These are phyloP conservation scores for Suillus tomentosus DNA, from an alignment of 768 basidiomycete species.

Conservation along the genomic window DNA sequence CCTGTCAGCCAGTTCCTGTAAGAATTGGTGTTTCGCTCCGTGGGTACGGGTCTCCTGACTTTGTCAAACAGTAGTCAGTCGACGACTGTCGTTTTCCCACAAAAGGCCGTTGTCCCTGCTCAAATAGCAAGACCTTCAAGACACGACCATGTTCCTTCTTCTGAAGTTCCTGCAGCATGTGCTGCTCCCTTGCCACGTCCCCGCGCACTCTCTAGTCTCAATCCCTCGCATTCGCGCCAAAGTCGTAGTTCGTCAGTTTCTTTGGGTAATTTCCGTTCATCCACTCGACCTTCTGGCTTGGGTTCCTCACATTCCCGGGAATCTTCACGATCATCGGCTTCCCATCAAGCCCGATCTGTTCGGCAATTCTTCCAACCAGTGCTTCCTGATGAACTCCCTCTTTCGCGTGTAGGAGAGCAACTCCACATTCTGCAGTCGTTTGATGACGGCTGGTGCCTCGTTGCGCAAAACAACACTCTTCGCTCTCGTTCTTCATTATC, in stretches of 20 bases:
- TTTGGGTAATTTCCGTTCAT: conserved; percentile 44
- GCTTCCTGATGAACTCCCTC: conserved; percentile 71
- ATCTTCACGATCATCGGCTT: conserved; percentile 24
- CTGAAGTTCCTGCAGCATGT: conserved; percentile 30
- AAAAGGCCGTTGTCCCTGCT: conserved; percentile 40
- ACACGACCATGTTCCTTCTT: conserved; percentile 45
- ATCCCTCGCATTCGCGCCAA: conserved; percentile 28
- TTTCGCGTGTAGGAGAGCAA: conserved; percentile 55
- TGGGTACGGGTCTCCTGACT: background rate
- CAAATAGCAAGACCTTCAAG: conserved; percentile 44
- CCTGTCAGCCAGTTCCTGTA: conserved; percentile 16
- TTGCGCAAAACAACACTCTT: conserved; percentile 51
- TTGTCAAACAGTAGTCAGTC: conserved; percentile 47
- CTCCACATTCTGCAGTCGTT: conserved; percentile 65
- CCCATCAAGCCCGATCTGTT: conserved; percentile 51
- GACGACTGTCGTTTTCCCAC: conserved; percentile 54
- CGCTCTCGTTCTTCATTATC: conserved; percentile 47
- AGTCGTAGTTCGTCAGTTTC: conserved; percentile 34
- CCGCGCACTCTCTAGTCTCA: conserved; percentile 23
- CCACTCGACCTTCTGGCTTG: conserved; percentile 8
- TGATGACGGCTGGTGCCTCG: conserved; percentile 82
- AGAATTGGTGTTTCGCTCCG: background rate
- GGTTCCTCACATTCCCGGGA: conserved; percentile 15
- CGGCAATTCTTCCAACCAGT: conserved; percentile 68
- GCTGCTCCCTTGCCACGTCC: conserved; percentile 16